Percentiles rank a stretch among this genome's conserved stretches.
Evolutionary conservation across 139 green algal genomes (phyloP).

Genomic region (Picochlorum sp.): DNA sequence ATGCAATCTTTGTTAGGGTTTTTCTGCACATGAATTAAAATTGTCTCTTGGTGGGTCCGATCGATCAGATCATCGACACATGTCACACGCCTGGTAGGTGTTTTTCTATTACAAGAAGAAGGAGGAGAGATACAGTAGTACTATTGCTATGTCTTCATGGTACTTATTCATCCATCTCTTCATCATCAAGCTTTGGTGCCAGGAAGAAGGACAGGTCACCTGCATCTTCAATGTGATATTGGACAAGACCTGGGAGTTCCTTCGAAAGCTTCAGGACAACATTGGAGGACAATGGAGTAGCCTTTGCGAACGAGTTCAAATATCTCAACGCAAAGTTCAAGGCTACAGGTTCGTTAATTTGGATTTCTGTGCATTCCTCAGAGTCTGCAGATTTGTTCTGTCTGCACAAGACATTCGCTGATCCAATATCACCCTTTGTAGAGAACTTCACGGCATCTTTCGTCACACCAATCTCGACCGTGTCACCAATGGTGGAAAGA

Average conservation of each 20-base stretch:
- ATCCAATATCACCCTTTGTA: conserved; percentile 90
- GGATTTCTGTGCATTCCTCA: conserved; percentile 80
- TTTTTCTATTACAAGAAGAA: no score
- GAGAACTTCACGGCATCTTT: conserved; percentile 98
- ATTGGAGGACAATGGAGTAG: conserved; percentile 40
- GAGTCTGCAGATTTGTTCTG: conserved; percentile 28
- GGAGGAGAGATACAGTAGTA: no score
- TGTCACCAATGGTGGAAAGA: conserved; percentile 90
- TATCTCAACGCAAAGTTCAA: conserved; percentile 97
- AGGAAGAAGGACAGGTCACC: conserved; percentile 71
- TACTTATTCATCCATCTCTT: conserved; percentile 7
- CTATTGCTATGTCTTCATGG: background rate
- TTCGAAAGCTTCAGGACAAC: conserved; percentile 79
- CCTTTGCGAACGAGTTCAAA: conserved; percentile 95
- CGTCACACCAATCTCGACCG: conserved; percentile 76
- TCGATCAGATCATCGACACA: no score
- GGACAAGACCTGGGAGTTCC: conserved; percentile 85
- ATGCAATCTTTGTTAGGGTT: no score
- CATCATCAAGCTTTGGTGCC: conserved; percentile 67
- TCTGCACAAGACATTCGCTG: conserved; percentile 81
- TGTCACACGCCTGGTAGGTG: no score
- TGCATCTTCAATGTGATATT: conserved; percentile 85
- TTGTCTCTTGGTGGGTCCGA: no score
- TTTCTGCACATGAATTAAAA: no score
- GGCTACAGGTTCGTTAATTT: conserved; percentile 86